Base-by-base conservation (phyloP, 2,329 filamentous ascomycete genomes). In the Sarocladium kiliense region DNA sequence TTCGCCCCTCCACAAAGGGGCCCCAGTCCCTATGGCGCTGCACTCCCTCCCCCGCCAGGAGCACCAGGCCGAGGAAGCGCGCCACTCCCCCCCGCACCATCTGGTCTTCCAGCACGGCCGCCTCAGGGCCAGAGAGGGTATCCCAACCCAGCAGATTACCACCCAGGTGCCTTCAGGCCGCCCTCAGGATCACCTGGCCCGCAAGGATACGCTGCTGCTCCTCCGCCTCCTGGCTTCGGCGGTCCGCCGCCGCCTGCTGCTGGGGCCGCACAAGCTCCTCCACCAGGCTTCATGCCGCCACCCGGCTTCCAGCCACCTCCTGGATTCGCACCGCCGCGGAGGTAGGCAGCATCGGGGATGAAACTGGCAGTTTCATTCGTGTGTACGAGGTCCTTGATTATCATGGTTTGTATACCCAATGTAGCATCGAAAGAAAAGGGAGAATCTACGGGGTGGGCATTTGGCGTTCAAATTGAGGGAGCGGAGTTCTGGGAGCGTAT, bases 61-160 rank as follows among this genome's bases (percentile, higher is more conserved):
- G 62, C 62, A 36, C 63, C 58, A 3, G 66, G 66, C 10, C 65
- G 67, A 14, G 64, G 64, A n/a, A 59, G 65, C 2, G 64, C 62
- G n/a, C 69, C 70, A 51, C 71, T 80, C 2, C 77, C 77, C 0
- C 74, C 77, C 9, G 73, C 77, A 0, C 77, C 78, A 0, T 73
- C 76, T 1, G 78, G 78, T 1, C 67, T 81, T 3, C 78, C 78
- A 0, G 75, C 77, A 0, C 70, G 78, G 16, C 78, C 77, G 2
- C 77, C 77, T 0, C 75, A 75, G 47, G 72, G 72, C 53, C 76
- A 77, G 30, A 51, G 50, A 14, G 69, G 70, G 23, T 79, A 70
- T 62, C 73, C 70, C 47, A 77, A 77, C 57, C 74, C 75, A 4
- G 75, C 74, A 47, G 74, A 77, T 56, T 78, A 75, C 64, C 77